Base-by-base conservation (phyloP, 164 flowering plant genomes). In the Paratinospora sagittata region DNA sequence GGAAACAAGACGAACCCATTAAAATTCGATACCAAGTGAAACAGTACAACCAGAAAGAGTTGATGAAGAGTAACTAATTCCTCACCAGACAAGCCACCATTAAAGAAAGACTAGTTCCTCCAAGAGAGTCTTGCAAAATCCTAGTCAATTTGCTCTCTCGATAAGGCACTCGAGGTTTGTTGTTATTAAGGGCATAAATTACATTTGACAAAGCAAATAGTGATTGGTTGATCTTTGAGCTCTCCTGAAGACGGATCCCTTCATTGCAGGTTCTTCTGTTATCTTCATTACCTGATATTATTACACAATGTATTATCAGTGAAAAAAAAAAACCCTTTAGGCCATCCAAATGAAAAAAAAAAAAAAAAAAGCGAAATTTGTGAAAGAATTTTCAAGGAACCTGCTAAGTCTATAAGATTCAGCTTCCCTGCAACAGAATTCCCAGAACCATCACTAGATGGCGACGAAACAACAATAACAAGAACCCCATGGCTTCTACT, bases 401-500 rank as follows among this genome's bases (percentile, higher is more conserved):
- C 98, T 86, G 98, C 99, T 58, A 96, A 85, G 72, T 96, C 99
- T 37, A 96, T 90, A 71, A 96, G 92, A 76, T 96, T 93, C 58
- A 96, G 80, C 85, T 96, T 96, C 65, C 99, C 99, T 30, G 64
- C 70, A 26, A 87, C 43, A 57, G 67, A 24, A 64, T 67, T 37
- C 3, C 74, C 78, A 36, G 78, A 80, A 30, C 73, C 86, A 81
- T 82, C 89, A 71, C 45, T 67, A 23, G 72, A 49, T 69, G 85
- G 84, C 27, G 84, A 79, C 19, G 87, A 82, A 74, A 96, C 85
- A 33, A 70, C 27, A 70, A 93, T 84, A 70, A 86, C 90, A 63
- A 96, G 90, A 26, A 91, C 96, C 8, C 92, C 97, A 71, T 96
- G 99, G 80, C 99, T 91, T 73, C 99, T 84, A 67, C 99, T 96